Evolutionary conservation across 805 yeast genomes (phyloP).

Genomic region (Yamadazyma philogaea): DNA sequence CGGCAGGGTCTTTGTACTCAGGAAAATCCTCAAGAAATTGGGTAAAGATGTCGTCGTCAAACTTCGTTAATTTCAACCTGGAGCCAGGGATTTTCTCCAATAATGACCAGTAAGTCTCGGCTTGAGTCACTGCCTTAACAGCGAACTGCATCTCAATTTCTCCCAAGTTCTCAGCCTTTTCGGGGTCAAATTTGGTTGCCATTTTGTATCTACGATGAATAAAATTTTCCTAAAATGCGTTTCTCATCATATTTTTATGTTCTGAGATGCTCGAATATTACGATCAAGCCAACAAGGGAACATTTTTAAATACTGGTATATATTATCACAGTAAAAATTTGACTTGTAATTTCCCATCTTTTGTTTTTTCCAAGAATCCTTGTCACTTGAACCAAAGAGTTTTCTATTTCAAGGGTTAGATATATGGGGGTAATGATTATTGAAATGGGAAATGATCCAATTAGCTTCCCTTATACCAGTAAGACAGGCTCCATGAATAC

Average conservation of each 20-base stretch:
- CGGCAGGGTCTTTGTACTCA: constrained; percentile 67
- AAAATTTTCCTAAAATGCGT: constrained; percentile 7
- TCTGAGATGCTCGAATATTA: neutral
- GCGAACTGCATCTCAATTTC: constrained; percentile 93
- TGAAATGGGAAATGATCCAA: constrained; percentile 25
- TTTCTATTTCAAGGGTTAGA: neutral
- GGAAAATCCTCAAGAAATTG: constrained; percentile 73
- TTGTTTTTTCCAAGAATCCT: neutral
- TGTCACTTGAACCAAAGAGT: too few species aligned
- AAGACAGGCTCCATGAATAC: constrained; percentile 87
- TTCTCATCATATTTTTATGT: neutral
- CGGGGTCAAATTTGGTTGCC: constrained; percentile 66
- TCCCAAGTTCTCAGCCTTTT: constrained; percentile 89
- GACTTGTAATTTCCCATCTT: too few species aligned
- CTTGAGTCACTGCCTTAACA: constrained; percentile 93
- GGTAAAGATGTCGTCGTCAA: constrained; percentile 67
- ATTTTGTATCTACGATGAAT: constrained; percentile 13
- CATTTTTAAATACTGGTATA: too few species aligned
- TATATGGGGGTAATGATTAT: neutral
- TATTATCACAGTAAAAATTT: too few species aligned
- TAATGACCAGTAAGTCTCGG: constrained; percentile 89
- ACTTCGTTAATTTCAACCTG: constrained; percentile 65
- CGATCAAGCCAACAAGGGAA: too few species aligned
- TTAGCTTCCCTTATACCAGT: constrained; percentile 63
- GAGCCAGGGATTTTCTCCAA: constrained; percentile 76